Evolutionary conservation across 2,329 filamentous ascomycete genomes (phyloP).

Genomic region (Ceratocystis papillata): DNA sequence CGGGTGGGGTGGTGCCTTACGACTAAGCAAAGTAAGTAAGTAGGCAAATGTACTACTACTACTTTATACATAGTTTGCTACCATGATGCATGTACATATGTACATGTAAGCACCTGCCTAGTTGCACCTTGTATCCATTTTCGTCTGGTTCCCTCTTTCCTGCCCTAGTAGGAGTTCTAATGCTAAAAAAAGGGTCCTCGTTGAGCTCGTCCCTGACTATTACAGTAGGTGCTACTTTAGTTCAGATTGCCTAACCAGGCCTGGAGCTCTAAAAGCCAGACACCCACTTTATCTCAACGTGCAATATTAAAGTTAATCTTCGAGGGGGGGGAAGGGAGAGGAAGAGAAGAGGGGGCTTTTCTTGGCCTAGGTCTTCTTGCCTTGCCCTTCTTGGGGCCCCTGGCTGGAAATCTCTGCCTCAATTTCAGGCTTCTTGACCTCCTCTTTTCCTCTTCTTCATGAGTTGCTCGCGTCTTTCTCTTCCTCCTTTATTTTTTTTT

Average conservation of each 20-base stretch:
- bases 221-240: not conserved
- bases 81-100: not conserved
- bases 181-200: not conserved
- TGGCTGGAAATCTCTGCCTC: slow-evolving; percentile 5
- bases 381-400: slow-evolving; percentile 1
- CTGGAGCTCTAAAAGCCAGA: not conserved
- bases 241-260: not conserved
- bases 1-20: too few relatives aligned
- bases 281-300: slow-evolving; percentile 3
- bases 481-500: not conserved
- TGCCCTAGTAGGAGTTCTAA: not conserved
- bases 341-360: not conserved
- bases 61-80: too few relatives aligned
- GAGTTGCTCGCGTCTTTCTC: not conserved
- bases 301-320: slow-evolving; percentile 11
- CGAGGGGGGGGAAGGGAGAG: not conserved
- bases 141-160: not conserved
- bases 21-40: not conserved
- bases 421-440: slow-evolving; percentile 2
- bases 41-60: not conserved
- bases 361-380: not conserved
- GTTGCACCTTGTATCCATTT: not conserved
- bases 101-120: not conserved
- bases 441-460: slow-evolving; percentile 4
- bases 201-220: slow-evolving; percentile 3